Evolutionary conservation across 805 yeast species (phyloP), one percentile per base, ranked within the genome.

Genomic region (Candida maesae): DNA sequence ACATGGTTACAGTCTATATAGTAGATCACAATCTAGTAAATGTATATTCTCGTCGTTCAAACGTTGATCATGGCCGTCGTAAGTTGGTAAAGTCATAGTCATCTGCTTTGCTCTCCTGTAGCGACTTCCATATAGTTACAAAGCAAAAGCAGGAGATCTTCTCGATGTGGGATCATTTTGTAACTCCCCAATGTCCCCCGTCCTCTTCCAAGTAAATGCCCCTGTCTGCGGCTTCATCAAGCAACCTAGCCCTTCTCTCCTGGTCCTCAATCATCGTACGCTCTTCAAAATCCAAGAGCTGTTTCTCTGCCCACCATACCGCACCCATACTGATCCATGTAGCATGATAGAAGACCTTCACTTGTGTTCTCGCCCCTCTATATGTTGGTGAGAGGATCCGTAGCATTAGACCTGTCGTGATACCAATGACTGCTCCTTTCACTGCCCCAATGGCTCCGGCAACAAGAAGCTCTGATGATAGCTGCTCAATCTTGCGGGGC

Each of bases 191-290:
- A 12, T 10, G 6, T 9, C 28, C 28, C 28, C n/a, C 12, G 12
- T 25, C 28, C 28, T 66, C 71, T 38, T 68, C 72, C 30, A 68
- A 41, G 36, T 65, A 68, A 14, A 67, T 55, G 3, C 74, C 75
- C 40, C 68, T 59, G 21, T 70, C 73, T 11, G 74, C 74, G 20
- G 73, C 74, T 28, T 67, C 70, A 42, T 68, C 68, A 30, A 69
- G 39, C 18, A 67, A 52, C 34, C 52, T 59, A 27, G 54, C 55
- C 45, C 71, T 60, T 48, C 68, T 60, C n/a, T 43, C 45, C 31
- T 52, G 42, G 41, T 69, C 70, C 16, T 61, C 61, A 8, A 44
- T 51, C 43, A 59, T 63, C 25, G 61, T 51, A 33, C 64, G 57
- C 20, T 58, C 49, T 39, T 67, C 68, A 47, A 66, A 66, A 18